A percentile compares a stretch with the other conserved stretches of the same genome.
Conservation (phyloP, 805 yeast species). For the Suhomyces faveliae region DNA sequence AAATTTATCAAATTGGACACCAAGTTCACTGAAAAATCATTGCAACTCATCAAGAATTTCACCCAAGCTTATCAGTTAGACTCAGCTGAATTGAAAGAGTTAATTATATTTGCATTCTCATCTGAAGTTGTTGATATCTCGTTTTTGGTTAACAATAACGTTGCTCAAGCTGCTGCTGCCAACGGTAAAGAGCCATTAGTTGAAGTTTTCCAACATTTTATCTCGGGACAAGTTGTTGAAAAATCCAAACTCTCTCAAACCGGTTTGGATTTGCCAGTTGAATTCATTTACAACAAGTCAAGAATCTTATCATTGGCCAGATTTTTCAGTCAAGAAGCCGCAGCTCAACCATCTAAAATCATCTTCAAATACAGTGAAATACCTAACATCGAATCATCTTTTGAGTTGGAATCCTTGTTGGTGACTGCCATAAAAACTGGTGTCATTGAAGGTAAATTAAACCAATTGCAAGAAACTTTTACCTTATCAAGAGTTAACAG, state of each 20-base stretch:
- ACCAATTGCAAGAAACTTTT: constrained; percentile 42
- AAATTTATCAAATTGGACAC: constrained; percentile 35
- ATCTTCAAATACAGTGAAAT: constrained; percentile 37
- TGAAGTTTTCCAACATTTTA: constrained; percentile 30
- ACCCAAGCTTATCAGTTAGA: constrained; percentile 25
- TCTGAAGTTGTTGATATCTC: constrained; percentile 40
- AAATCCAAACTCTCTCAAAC: constrained; percentile 16
- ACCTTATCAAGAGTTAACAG: constrained; percentile 41
- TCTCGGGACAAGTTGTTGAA: constrained; percentile 34
- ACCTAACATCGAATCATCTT: constrained; percentile 27
- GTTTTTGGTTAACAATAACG: constrained; percentile 41
- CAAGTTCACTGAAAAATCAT: constrained; percentile 27
- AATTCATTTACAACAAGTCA: constrained; percentile 32
- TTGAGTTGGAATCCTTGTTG: constrained; percentile 39
- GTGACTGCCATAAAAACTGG: constrained; percentile 44
- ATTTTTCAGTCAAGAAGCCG: constrained; percentile 21
- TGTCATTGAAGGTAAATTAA: constrained; percentile 45
- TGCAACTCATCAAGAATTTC: constrained; percentile 36
- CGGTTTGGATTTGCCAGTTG: constrained; percentile 18
- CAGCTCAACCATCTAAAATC: constrained; percentile 23
- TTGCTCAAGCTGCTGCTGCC: constrained; percentile 31
- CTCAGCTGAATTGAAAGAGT: constrained; percentile 25
- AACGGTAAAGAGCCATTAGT: constrained; percentile 28
- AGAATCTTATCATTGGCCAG: constrained; percentile 40
- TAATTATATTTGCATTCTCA: constrained; percentile 36